Evolutionary conservation across 192 early-diverging fungal genomes (phyloP), one percentile per base, ranked within the genome.

Genomic region (Linnemannia elongata): DNA sequence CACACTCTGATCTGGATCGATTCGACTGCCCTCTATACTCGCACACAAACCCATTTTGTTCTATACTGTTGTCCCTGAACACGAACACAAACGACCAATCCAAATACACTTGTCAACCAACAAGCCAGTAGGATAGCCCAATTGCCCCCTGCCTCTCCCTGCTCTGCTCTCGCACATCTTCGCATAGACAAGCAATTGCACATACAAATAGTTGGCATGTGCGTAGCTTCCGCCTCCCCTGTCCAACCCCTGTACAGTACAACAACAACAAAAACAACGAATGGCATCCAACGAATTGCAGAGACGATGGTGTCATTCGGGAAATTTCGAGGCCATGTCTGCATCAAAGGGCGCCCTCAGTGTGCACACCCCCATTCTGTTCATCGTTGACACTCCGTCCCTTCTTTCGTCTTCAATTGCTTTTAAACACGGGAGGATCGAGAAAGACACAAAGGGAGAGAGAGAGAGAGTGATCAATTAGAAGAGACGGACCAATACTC

Each of bases 281-380:
- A 47, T 33, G 30, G 42, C 17, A 68, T 66, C 60, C 60, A 66
- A 66, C 60, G 33, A 70, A 27, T 47, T 17, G 45, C 69, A 24
- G 38, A n/a, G 22, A 30, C 52, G 66, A 80, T 80, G 79, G 74
- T 80, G 63, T 63, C 72, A 80, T 80, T 69, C 79, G 79, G 79
- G 74, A 82, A 76, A 38, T 76, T 82, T 76, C 69, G 27, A 80
- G 60, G 72, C 79, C 52, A 80, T 80, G 78, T 15, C 24, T 80
- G 79, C 79, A 80, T 75, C 60, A 66, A 66, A 3, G 12, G 24
- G 55, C 2, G 13, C 54, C 24, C 54, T 6, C 54, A 66, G 30
- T 13, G 30, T 13, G 1, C 13, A 55, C 54, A 60, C 30, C 60
- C 60, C 15, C 10, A 66, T 66, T 35, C 60, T 12, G n/a, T 13